Evolutionary conservation across 768 basidiomycete species (phyloP).

Genomic region (Dendrothele bispora): DNA sequence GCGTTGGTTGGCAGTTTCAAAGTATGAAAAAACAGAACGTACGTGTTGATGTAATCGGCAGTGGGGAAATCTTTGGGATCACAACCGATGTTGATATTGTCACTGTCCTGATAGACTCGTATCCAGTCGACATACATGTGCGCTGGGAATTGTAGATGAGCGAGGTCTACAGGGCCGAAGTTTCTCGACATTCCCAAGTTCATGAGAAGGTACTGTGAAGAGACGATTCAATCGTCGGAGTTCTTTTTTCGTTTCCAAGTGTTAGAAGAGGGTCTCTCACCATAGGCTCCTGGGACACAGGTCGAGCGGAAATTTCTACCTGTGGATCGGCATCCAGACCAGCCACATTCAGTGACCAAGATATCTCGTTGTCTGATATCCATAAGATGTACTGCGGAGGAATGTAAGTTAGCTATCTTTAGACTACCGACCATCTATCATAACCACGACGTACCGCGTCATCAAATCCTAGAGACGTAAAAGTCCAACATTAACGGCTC

Average conservation of each 20-base stretch:
- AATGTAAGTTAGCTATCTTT: too few relatives aligned
- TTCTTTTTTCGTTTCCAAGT: too few relatives aligned
- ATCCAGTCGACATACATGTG: constrained; percentile 61
- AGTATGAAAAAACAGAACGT: too few relatives aligned
- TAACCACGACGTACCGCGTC: constrained; percentile 39
- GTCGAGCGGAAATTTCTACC: constrained; percentile 56
- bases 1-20: too few relatives aligned
- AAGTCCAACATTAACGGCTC: too few relatives aligned
- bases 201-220: constrained; percentile 43
- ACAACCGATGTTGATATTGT: constrained; percentile 48
- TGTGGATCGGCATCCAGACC: constrained; percentile 50
- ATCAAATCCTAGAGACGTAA: too few relatives aligned
- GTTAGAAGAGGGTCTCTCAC: constrained; percentile 36
- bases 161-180: constrained; percentile 53
- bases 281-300: constrained; percentile 73
- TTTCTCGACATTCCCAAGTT: constrained; percentile 51
- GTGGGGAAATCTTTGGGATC: constrained; percentile 50
- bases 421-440: too few relatives aligned
- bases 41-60: constrained; percentile 47
- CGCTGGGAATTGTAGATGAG: constrained; percentile 46
- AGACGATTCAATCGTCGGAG: constrained; percentile 3
- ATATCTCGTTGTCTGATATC: constrained; percentile 54
- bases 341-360: constrained; percentile 55
- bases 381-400: constrained; percentile 58
- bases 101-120: constrained; percentile 51